phyloP scores from a whole-genome alignment of 352 stramenopile genomes.

The Globisporangium emineosum region DNA sequence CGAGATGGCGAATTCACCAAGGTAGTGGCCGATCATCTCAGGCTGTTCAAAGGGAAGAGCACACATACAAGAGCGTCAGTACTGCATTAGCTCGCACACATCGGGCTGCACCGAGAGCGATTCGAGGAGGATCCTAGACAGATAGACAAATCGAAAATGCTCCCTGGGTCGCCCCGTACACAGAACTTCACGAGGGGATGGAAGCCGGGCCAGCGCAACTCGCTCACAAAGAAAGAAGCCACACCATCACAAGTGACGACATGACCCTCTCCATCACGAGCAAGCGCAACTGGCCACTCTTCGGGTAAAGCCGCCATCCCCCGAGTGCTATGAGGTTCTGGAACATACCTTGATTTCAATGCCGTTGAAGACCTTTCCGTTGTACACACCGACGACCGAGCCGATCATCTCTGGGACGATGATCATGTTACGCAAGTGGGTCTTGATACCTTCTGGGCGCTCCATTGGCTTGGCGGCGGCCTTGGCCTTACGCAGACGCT shows the following conservation, averaged over 20 bases:
- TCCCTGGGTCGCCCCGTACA: conserved; percentile 89
- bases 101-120: too few species aligned
- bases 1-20: conserved; percentile 99
- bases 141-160: conserved; percentile 25
- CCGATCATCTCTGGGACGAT: conserved; percentile 99
- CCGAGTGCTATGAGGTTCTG: conserved; percentile 82
- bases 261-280: background rate
- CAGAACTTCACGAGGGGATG: conserved; percentile 85
- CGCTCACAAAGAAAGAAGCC: background rate
- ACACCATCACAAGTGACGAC: background rate
- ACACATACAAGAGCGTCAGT: conserved; percentile 21
- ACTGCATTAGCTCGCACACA: conserved; percentile 10
- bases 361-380: conserved; percentile 99
- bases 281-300: conserved; percentile 35
- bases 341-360: conserved; percentile 99
- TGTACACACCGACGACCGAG: conserved; percentile 99
- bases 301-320: conserved; percentile 77
- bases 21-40: conserved; percentile 99
- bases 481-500: conserved; percentile 99
- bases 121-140: conserved; percentile 9
- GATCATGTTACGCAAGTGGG: conserved; percentile 99
- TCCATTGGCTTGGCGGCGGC: conserved; percentile 96
- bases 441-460: conserved; percentile 99
- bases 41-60: conserved; percentile 46
- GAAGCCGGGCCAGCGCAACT: conserved; percentile 32